Evolutionary conservation across 2,329 filamentous ascomycete species (phyloP).

Genomic region (Sclerotinia subarctica): DNA sequence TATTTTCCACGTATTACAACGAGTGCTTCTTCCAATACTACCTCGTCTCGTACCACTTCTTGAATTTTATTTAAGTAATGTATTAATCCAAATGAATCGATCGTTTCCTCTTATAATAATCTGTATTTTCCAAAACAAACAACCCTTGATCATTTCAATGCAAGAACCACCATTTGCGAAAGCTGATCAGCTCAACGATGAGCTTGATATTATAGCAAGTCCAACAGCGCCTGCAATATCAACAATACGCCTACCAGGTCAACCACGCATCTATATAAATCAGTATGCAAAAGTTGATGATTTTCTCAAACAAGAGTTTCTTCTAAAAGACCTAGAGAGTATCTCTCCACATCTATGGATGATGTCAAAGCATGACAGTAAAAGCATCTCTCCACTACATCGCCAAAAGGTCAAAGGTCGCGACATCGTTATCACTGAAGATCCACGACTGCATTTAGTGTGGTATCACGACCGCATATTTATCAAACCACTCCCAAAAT

Average conservation of each 20-base stretch:
- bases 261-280: background rate
- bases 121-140: background rate
- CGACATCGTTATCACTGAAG: conserved; percentile 37
- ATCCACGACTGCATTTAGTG: conserved; percentile 38
- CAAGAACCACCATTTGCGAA: background rate
- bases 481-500: conserved; percentile 38
- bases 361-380: conserved; percentile 8
- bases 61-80: background rate
- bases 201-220: background rate
- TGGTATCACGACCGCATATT: conserved; percentile 35
- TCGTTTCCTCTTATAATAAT: background rate
- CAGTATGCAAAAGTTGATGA: background rate
- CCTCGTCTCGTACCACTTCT: background rate
- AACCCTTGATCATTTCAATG: background rate
- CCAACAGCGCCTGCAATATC: background rate
- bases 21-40: too few relatives aligned
- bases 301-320: background rate
- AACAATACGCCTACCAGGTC: background rate
- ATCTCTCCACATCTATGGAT: conserved; percentile 20
- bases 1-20: background rate
- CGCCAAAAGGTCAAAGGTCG: conserved; percentile 35
- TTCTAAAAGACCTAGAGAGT: background rate
- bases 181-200: background rate
- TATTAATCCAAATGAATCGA: too few relatives aligned
- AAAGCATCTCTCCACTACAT: conserved; percentile 31